Base-by-base conservation (phyloP, 345 rosid genomes). In the Rubroshorea leprosula region DNA sequence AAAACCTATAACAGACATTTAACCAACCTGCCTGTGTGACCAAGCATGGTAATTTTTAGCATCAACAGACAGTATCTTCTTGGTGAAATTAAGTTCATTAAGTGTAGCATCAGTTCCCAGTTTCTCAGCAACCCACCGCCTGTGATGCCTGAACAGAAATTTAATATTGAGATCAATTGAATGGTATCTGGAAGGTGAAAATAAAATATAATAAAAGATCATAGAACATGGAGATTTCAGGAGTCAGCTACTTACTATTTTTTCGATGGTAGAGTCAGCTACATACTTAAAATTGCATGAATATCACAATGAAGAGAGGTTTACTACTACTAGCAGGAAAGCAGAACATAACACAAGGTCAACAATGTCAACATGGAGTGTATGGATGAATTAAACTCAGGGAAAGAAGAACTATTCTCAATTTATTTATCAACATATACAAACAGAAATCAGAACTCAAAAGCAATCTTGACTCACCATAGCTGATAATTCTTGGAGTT, bases 21-120 rank as follows among this genome's bases (percentile, higher is more conserved):
- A 22, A 72, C 84, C 64, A 58, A 89, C 97, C 97, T 89, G 97
- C 67, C 97, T 82, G 78, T 89, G 89, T 47, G 96, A 93, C 97
- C 99, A 87, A 56, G 92, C 95, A 67, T 82, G 97, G 72, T 93
- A 93, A 58, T 93, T 80, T 67, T 87, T 93, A 59, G 95, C 85
- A 72, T 89, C 99, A 51, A 62, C 23, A 25, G 69, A 71, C 53
- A 89, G 82, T 35, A 89, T 78, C 55, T 70, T 73, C 79, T 63
- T 65, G 5, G 83, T 89, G 65, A 85, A 84, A 17, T 80, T 72
- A 68, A 93, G 95, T 55, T 93, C 99, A 62, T 50, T 74, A 53
- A 46, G 54, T 17, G 74, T 68, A 56, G 79, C 90, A 49, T 79
- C 81, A 60, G 82, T 46, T 57, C 96, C 97, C 66, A 89, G 53